phyloP scores from a whole-genome alignment of 345 rosid genomes.

The Cardamine resedifolia region DNA sequence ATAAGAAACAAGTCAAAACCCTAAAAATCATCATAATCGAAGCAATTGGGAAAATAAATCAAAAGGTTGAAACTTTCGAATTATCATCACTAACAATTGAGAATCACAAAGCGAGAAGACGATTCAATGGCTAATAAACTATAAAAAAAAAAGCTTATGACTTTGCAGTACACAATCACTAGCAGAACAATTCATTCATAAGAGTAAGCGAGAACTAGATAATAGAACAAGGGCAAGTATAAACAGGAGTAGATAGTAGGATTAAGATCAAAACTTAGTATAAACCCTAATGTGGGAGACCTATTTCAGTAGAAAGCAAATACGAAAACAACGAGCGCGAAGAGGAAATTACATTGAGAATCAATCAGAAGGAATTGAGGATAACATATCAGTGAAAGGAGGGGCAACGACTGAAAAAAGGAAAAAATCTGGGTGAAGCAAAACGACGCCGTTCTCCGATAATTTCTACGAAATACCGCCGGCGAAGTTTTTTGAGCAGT shows the following conservation, averaged over 20 bases:
- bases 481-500: conserved; percentile 34
- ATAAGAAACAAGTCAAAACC: conserved; percentile 24
- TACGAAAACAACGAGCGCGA: conserved; percentile 11
- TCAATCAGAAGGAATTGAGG: conserved; percentile 21
- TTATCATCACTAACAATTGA: not conserved
- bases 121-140: not conserved
- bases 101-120: not conserved
- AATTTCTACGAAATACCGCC: conserved; percentile 16
- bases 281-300: conserved; percentile 23
- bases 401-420: not conserved
- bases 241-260: not conserved
- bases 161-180: not conserved
- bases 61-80: not conserved
- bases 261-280: conserved; percentile 2
- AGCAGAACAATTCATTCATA: too few relatives aligned
- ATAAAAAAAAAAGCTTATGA: not conserved
- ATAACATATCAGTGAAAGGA: not conserved
- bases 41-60: not conserved
- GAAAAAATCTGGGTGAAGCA: not conserved
- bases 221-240: not conserved
- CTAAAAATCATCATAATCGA: conserved; percentile 1
- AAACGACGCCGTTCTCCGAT: conserved; percentile 26
- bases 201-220: conserved; percentile 1
- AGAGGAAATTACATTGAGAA: conserved; percentile 17
- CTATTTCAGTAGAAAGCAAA: conserved; percentile 20